Evolutionary conservation across 345 rosid genomes (phyloP).

Genomic region (Boechera divaricarpa): DNA sequence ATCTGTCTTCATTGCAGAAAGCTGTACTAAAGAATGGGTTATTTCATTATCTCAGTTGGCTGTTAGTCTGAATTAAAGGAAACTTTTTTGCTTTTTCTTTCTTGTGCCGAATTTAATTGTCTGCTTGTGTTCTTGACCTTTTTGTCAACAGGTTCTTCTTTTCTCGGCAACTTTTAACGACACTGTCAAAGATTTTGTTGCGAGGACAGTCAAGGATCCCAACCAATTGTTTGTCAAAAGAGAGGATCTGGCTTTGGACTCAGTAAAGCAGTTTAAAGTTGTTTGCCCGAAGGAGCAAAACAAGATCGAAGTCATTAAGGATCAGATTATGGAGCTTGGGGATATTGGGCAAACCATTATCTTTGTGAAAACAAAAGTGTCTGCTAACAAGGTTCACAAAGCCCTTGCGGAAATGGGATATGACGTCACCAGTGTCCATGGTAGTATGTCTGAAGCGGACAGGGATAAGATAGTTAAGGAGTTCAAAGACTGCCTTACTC

Average conservation of each 20-base stretch:
- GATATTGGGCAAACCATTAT: conserved; percentile 88
- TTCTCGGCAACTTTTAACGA: conserved; percentile 96
- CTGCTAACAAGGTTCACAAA: conserved; percentile 66
- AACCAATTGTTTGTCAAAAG: conserved; percentile 92
- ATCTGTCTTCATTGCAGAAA: conserved; percentile 7
- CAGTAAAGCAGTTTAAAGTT: conserved; percentile 94
- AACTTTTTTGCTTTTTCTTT: conserved; percentile 17
- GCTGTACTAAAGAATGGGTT: background rate
- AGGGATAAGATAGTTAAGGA: conserved; percentile 88
- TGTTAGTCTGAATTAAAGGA: conserved; percentile 13
- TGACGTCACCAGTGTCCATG: conserved; percentile 84
- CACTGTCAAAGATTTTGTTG: conserved; percentile 76
- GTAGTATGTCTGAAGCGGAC: conserved; percentile 62
- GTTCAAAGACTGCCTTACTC: conserved; percentile 84
- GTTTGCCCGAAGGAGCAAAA: conserved; percentile 73
- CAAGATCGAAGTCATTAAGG: conserved; percentile 76
- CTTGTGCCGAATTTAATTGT: background rate
- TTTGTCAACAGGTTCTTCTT: conserved; percentile 66
- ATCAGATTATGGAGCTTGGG: conserved; percentile 82
- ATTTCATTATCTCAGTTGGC: background rate
- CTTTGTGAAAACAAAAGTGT: conserved; percentile 68
- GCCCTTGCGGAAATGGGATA: conserved; percentile 76
- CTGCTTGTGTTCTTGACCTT: conserved; percentile 9
- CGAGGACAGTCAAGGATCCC: conserved; percentile 61
- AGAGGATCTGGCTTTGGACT: conserved; percentile 82